Conservation (phyloP, 2,329 filamentous ascomycete genomes). For the Trichoderma sp. region DNA sequence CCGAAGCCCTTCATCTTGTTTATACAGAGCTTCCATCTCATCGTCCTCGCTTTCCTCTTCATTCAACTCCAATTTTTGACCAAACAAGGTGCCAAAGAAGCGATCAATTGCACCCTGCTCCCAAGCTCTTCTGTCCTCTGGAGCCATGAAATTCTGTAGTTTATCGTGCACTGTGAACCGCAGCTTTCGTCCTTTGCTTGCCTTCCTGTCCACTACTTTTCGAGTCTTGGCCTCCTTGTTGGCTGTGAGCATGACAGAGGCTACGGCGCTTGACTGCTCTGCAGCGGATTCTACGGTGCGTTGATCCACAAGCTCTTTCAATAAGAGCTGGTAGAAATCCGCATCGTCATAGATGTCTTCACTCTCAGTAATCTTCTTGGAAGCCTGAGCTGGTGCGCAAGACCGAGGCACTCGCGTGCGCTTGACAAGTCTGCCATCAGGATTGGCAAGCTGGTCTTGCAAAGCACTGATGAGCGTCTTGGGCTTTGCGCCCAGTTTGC, state of each 20-base stretch:
- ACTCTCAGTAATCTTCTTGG: slow-evolving; percentile 59
- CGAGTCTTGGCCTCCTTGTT: slow-evolving; percentile 77
- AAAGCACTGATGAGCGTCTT: slow-evolving; percentile 64
- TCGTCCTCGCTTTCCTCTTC: slow-evolving; percentile 58
- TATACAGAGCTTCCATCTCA: slow-evolving; percentile 54
- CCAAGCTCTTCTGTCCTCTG: slow-evolving; percentile 80
- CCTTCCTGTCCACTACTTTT: slow-evolving; percentile 86
- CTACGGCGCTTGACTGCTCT: slow-evolving; percentile 47
- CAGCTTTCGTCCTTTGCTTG: slow-evolving; percentile 93
- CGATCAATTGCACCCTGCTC: slow-evolving; percentile 75
- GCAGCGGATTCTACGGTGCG: slow-evolving; percentile 69
- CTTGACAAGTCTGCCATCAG: slow-evolving; percentile 65
- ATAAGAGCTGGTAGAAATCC: slow-evolving; percentile 88
- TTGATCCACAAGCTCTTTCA: slow-evolving; percentile 92
- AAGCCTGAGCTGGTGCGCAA: slow-evolving; percentile 71
- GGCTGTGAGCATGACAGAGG: slow-evolving; percentile 65
- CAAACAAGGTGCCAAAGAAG: slow-evolving; percentile 75
- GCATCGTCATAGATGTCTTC: slow-evolving; percentile 82
- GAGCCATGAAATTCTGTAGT: slow-evolving; percentile 96
- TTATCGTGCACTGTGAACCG: slow-evolving; percentile 96
- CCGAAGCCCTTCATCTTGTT: slow-evolving; percentile 56
- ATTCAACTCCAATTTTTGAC: slow-evolving; percentile 66
- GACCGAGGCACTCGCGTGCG: slow-evolving; percentile 72
- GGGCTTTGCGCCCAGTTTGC: slow-evolving; percentile 35
- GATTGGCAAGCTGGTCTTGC: slow-evolving; percentile 65